A percentile compares a stretch with the other conserved stretches of the same genome.
phyloP scores from a whole-genome alignment of 176 grass and related monocot genomes.

The Microstegium vimineum region DNA sequence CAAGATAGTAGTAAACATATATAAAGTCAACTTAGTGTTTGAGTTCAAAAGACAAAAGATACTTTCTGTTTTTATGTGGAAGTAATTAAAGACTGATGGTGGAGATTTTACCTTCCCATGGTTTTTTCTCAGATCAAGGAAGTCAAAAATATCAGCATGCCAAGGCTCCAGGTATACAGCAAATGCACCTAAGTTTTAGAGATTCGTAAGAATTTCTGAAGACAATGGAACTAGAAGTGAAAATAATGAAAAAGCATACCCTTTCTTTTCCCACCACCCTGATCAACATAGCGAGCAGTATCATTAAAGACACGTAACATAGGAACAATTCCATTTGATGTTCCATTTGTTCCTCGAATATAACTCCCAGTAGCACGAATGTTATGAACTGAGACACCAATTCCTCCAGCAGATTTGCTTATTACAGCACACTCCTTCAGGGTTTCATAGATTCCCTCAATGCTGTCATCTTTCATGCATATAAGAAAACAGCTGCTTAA shows the following conservation, averaged over 20 bases:
- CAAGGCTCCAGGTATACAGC: constrained; percentile 92
- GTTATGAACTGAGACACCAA: constrained; percentile 88
- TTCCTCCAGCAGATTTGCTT: constrained; percentile 95
- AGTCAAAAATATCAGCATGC: constrained; percentile 98
- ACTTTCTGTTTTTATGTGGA: neutral
- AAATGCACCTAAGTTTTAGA: constrained; percentile 69
- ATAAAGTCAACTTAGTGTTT: neutral
- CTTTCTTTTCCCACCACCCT: constrained; percentile 94
- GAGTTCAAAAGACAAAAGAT: neutral
- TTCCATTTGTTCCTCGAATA: constrained; percentile 87
- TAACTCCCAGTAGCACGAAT: constrained; percentile 87
- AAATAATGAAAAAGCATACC: constrained; percentile 31
- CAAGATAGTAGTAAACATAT: neutral
- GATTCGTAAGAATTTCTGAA: constrained; percentile 6
- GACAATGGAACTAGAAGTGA: neutral
- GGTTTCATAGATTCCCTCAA: constrained; percentile 97
- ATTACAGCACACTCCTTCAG: constrained; percentile 93
- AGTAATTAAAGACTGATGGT: neutral
- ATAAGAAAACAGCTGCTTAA: constrained; percentile 94
- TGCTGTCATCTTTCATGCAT: constrained; percentile 99
- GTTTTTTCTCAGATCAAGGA: constrained; percentile 94
- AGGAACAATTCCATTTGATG: constrained; percentile 93
- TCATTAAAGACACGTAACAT: constrained; percentile 96
- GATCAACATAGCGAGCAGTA: constrained; percentile 98
- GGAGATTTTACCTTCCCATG: constrained; percentile 78